Evolutionary conservation across 2,329 filamentous ascomycete genomes (phyloP), one percentile per base, ranked within the genome.

Genomic region (Pseudomassariella vexata): DNA sequence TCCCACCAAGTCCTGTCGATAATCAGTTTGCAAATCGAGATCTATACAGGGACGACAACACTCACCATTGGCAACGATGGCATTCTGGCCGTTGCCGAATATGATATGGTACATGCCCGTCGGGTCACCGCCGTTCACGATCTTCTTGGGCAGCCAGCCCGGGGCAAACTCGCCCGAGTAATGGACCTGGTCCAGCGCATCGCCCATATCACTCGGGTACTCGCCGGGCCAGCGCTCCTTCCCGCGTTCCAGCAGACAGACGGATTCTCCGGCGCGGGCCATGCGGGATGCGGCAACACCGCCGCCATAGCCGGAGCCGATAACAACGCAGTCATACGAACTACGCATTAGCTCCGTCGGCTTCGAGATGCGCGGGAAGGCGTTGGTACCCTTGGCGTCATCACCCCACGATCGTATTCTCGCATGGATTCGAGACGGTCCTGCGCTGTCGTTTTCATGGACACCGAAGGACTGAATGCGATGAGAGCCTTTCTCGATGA

Each of bases 281-380:
- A 82, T 76, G 9, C 78, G 66, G 15, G 75, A 74, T 1, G 79
- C 79, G 3, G 79, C 79, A 14, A 84, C 72, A 16, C 70, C 73
- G 23, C 76, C 79, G 16, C 80, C 80, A 50, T 84, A 85, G 1
- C 80, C 80, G 8, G 77, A 82, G 2, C 80, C 79, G 36, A 84
- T 73, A 19, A 84, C 75, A 9, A 85, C 68, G 23, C 72, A 72
- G 54, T 84, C 79, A 43, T 85, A 84, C 6, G 59, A 57, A 34
- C 60, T 57, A 17, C 68, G 63, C 49, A 82, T 68, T 17, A 77
- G 55, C 47, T 78, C 69, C 9, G 79, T 65, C 0, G 72, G 66
- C 37, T 65, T 69, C 15, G 72, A 73, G 37, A 79, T 68, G 2
- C 73, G 64, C 2, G 73, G 73, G 38, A 67, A 76, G 14, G 28